Evolutionary conservation across 139 green algal species (phyloP), one percentile per base, ranked within the genome.

Genomic region (Helicosporidium sp.): DNA sequence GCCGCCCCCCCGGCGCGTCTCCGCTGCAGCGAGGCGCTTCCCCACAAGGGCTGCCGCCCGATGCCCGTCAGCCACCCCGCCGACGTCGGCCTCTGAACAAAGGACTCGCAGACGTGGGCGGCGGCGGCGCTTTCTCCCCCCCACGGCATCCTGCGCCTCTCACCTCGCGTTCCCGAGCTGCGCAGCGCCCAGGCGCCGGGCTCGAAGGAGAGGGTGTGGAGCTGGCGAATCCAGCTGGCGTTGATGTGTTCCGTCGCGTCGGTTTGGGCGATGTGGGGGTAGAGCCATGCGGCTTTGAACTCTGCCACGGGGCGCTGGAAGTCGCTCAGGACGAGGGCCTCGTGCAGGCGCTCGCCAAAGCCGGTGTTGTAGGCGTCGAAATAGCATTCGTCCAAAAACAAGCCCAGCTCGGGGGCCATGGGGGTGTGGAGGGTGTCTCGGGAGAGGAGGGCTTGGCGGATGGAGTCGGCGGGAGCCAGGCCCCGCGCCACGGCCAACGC

Each of bases 331-430:
- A 3, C 6, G n/a, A 64, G 27, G 7, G 6, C 15, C 16, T 8
- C 46, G 28, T 61, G 28, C 49, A 42, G n/a, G 16, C 57, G 16
- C n/a, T n/a, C n/a, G 16, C 55, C 51, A 55, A 55, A 69, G 41
- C 48, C 18, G 7, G 18, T 36, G 50, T 64, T 64, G 49, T 69
- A 69, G 1, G 44, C 31, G n/a, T 55, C 29, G 37, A 52, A 72
- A 29, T 49, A 66, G 40, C 41, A 58, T 34, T 70, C 57, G 29
- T 75, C 67, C 55, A 93, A 65, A 35, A 91, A 84, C 39, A 93
- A 66, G 18, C 83, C 83, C 34, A 90, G 59, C 48, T 81, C 80
- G 2, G 83, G 83, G 13, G 83, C 83, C 69, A 93, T 77, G 23
- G 82, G 83, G 26, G 61, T 67, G 51, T 64, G 54, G 1, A 69